Conservation (phyloP, 306 rosid species). For the Inga leiocalycina region DNA sequence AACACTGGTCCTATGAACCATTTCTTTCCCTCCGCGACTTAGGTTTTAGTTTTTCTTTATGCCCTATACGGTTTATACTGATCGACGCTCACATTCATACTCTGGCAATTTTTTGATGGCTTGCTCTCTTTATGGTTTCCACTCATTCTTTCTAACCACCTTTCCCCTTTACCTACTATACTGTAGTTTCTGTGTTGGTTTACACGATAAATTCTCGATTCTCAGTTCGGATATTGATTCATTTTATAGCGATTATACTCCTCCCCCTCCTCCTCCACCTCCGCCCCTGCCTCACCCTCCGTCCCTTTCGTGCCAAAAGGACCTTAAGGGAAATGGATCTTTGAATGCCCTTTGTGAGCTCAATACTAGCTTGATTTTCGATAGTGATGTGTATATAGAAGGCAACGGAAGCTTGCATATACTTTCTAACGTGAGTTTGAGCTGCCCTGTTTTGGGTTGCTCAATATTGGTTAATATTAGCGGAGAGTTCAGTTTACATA, state of each 20-base stretch:
- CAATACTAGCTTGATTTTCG: conserved; percentile 61
- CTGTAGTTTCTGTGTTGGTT: conserved; percentile 23
- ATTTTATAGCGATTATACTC: conserved; percentile 69
- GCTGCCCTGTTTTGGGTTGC: conserved; percentile 70
- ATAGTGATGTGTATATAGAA: conserved; percentile 65
- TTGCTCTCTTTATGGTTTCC: conserved; percentile 36
- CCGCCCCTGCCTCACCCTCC: conserved; percentile 84
- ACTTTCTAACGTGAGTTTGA: conserved; percentile 65
- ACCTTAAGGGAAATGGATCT: conserved; percentile 72
- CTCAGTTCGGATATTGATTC: conserved; percentile 46
- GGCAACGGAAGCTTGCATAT: conserved; percentile 77
- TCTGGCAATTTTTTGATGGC: conserved; percentile 53
- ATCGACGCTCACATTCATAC: conserved; percentile 4
- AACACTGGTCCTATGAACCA: neutral
- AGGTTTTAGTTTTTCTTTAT: neutral
- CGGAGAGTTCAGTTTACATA: conserved; percentile 57
- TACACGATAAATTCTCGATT: conserved; percentile 57
- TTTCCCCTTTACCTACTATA: conserved; percentile 32
- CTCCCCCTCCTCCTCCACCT: conserved; percentile 87
- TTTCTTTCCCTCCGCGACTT: neutral
- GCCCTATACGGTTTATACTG: neutral
- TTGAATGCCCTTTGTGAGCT: conserved; percentile 60
- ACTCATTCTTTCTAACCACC: conserved; percentile 20
- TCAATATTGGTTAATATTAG: conserved; percentile 65
- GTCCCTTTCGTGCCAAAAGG: conserved; percentile 65